Evolutionary conservation across 108 stramenopile genomes (phyloP), one percentile per base, ranked within the genome.

Genomic region (Conticribra guillardii): DNA sequence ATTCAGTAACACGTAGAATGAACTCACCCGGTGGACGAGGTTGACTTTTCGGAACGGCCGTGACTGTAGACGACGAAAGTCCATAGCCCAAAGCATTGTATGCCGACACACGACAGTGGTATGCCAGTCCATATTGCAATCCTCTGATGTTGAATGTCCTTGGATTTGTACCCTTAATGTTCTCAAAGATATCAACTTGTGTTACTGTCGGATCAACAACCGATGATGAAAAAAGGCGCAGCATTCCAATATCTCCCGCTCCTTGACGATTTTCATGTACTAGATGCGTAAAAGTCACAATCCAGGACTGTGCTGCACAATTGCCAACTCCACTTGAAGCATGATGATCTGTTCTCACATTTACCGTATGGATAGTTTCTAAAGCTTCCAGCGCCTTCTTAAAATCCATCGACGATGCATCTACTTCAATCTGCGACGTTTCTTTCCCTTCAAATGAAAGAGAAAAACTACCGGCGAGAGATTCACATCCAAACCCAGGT

Each of bases 31-130:
- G 76, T 16, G 65, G 59, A 56, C 19, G 41, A 0, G 89, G 91
- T 69, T 92, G 89, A 23, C 51, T 70, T 23, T 49, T 73, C 28
- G 91, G 87, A 17, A 64, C 64, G 23, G 79, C 86, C 27, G 72
- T 41, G 0, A 61, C 71, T 11, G 46, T 69, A 4, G 72, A 24
- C 4, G 89, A 89, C 1, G 79, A 85, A 19, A 64, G 27, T 14
- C 90, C 88, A 28, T 71, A 91, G 11, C 94, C 91, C 49, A 79
- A 50, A 23, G 71, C 51, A 79, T 96, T 96, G 81, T 88, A 90
- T 16, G 92, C 90, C 3, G 86, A 84, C 18, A 91, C 84, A 7
- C 89, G 86, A 57, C 77, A 85, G 62, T 81, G 81, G 71, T 94
- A 90, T n/a, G 60, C 50, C 49, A 80, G 53, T 4, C 92, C 92